phyloP scores from a whole-genome alignment of 2,329 filamentous ascomycete genomes.

The Colletotrichum aenigma region DNA sequence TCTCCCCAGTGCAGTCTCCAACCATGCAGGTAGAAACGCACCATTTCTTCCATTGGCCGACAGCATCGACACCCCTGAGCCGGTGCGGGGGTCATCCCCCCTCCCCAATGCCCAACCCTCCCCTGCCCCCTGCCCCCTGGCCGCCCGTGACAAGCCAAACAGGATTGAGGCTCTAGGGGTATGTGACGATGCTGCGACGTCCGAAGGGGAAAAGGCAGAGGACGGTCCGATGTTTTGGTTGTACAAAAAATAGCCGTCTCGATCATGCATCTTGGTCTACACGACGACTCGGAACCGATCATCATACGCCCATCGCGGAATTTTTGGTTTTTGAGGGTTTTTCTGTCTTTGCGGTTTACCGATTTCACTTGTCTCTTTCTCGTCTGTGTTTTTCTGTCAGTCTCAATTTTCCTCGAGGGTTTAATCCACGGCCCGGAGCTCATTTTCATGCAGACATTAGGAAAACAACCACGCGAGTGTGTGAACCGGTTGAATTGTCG shows the following conservation, averaged over 20 bases:
- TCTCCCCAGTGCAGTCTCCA: background rate
- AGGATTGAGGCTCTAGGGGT: conserved; percentile 3
- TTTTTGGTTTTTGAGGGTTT: background rate
- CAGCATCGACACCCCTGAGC: background rate
- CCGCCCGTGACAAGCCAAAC: background rate
- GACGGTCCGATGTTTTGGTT: background rate
- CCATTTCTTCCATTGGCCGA: background rate
- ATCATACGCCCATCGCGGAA: background rate
- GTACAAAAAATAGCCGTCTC: background rate
- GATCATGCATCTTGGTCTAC: background rate
- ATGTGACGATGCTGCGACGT: conserved; percentile 16
- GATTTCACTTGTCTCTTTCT: background rate
- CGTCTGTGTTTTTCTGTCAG: background rate
- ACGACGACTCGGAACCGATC: background rate
- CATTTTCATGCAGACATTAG: background rate
- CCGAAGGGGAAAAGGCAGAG: background rate
- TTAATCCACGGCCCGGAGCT: background rate
- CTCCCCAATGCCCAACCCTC: background rate
- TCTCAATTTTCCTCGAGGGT: background rate
- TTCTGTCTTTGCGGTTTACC: background rate
- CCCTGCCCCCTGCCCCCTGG: background rate
- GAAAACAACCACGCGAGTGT: background rate
- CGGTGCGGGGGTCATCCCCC: background rate
- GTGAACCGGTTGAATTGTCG: background rate
- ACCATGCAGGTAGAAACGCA: background rate